Base-by-base conservation (phyloP, 106 monocot species). In the Dendrobium chrysotoxum region DNA sequence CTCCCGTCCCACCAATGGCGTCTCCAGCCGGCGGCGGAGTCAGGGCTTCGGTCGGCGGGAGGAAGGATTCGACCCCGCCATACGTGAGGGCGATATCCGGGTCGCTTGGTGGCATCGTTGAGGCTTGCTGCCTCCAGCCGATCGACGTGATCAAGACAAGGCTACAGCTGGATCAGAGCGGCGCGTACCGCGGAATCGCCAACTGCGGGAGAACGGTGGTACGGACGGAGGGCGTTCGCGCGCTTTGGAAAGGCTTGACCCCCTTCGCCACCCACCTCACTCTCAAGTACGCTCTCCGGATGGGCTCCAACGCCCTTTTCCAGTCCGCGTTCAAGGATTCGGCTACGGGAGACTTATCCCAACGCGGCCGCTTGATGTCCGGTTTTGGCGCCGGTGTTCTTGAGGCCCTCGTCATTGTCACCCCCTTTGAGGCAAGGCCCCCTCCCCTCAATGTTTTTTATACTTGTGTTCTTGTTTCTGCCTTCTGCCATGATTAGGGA, bases 121-220 rank as follows among this genome's bases (percentile, higher is more conserved):
- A 98, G 86, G 97, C 97, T 47, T 88, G 88, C 83, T 98, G 94
- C 77, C 91, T 98, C 30, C 97, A 98, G 83, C 97, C 97, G 28
- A 94, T 98, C 88, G 97, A 98, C 86, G 97, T 98, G 13, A 92
- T 98, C 85, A 98, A 98, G 84, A 97, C 97, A 47, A 80, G 97
- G 72, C 89, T 97, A 1, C 97, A 97, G 85, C 92, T 97, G 9
- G 97, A 97, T 85, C 83, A 85, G 7, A 41, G 84, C n/a, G 87
- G 88, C 18, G 75, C 87, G 8, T 98, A 98, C 85, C 81, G 86
- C 7, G 97, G 97, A 11, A 93, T 93, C 78, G 17, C 47, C 47
- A 86, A 93, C 83, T 93, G 92, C 79, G 92, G 90, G 35, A 25
- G 79, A 40, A 88, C 86, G 25, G 86, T 90, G 47, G 77, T 23